Conservation (phyloP, 768 basidiomycete genomes). For the Kwoniella europaea region DNA sequence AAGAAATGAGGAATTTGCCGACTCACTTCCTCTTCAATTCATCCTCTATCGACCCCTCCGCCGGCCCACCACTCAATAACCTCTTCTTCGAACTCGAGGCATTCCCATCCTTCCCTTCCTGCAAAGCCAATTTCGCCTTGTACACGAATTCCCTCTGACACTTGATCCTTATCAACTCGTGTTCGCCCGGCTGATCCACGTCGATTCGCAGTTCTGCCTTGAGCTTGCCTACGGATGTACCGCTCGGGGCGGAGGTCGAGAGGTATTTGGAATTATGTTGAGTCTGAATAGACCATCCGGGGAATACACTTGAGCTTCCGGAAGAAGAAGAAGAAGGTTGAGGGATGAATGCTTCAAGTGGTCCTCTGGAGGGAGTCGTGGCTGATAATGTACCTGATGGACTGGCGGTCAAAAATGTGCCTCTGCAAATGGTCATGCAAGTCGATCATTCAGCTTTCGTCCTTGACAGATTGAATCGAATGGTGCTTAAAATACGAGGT, state of each 20-base stretch:
- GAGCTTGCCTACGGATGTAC: conserved; percentile 22
- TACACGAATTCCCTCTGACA: conserved; percentile 57
- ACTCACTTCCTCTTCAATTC: conserved; percentile 57
- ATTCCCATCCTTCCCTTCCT: conserved; percentile 30
- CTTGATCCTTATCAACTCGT: conserved; percentile 49
- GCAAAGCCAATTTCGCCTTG: conserved; percentile 43
- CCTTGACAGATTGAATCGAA: neutral
- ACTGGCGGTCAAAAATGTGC: conserved; percentile 56
- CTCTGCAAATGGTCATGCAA: conserved; percentile 30
- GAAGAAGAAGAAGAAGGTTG: conserved; percentile 27
- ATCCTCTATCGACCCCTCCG: conserved; percentile 51
- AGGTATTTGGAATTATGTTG: conserved; percentile 47
- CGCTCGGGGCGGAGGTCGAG: conserved; percentile 33
- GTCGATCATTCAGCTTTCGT: neutral
- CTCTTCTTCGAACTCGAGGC: conserved; percentile 31
- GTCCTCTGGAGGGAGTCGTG: conserved; percentile 54
- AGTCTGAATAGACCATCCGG: conserved; percentile 44
- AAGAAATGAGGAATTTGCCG: neutral
- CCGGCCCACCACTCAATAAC: conserved; percentile 38
- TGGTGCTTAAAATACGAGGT: neutral
- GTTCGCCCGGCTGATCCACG: conserved; percentile 31
- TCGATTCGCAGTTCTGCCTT: conserved; percentile 53
- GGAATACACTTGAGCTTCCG: conserved; percentile 34
- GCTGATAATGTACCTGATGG: conserved; percentile 54
- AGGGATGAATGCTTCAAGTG: conserved; percentile 55